Percentiles rank a stretch among this genome's conserved stretches.
These are phyloP conservation scores for Coemansia sp. DNA, from an alignment of 192 early-diverging fungal genomes.

Conservation along the genomic window DNA sequence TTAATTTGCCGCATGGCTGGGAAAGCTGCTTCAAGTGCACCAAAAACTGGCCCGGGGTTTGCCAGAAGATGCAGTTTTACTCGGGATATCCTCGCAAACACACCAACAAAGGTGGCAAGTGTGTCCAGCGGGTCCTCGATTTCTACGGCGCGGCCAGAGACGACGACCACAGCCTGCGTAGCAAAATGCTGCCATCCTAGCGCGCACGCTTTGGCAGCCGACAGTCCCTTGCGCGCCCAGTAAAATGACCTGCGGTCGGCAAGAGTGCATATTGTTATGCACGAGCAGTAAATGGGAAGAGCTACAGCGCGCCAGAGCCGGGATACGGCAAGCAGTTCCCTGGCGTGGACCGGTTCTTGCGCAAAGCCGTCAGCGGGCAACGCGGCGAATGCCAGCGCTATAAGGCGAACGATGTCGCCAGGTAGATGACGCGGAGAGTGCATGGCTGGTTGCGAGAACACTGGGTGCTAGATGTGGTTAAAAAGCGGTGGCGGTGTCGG, in stretches of 20 bases:
- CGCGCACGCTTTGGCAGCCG: constrained; percentile 6
- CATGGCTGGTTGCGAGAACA: neutral
- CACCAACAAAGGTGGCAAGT: neutral
- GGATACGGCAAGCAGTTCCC: constrained; percentile 7
- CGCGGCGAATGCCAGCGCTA: neutral
- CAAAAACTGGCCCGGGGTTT: constrained; percentile 7
- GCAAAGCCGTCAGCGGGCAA: neutral
- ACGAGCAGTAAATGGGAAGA: constrained; percentile 15
- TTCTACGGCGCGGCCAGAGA: neutral
- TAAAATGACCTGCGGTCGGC: constrained; percentile 9
- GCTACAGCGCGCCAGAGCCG: constrained; percentile 19
- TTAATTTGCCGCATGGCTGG: constrained; percentile 5
- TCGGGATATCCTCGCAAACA: neutral
- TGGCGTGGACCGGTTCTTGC: constrained; percentile 16
- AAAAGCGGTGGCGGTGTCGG: neutral
- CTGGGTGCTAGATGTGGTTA: too few relatives aligned
- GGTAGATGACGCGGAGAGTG: constrained; percentile 2
- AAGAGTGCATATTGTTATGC: constrained; percentile 4
- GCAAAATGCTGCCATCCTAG: constrained; percentile 25
- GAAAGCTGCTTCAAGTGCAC: constrained; percentile 1
- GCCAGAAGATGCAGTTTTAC: neutral
- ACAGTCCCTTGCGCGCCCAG: constrained; percentile 20
- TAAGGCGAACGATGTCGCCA: constrained; percentile 8
- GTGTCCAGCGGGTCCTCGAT: neutral
- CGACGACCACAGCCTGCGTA: constrained; percentile 1